Conservation (phyloP, 345 rosid genomes). For the Moricandia moricandioides region DNA sequence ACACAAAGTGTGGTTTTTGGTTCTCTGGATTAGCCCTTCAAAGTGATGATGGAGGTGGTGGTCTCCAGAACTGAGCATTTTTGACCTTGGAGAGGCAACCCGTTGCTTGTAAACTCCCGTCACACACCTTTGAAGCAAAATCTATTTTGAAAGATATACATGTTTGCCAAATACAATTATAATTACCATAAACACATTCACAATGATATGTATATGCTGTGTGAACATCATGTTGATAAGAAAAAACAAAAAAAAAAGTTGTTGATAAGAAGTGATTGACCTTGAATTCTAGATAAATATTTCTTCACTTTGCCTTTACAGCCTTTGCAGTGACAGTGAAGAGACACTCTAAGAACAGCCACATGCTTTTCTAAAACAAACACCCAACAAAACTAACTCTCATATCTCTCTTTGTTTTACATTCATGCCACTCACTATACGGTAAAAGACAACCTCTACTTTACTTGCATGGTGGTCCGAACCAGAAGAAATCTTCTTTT, state of each 20-base stretch:
- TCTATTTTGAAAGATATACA: constrained; percentile 78
- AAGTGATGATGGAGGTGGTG: constrained; percentile 17
- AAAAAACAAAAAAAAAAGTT: background rate
- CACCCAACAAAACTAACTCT: background rate
- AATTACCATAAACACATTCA: background rate
- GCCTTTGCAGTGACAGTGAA: constrained; percentile 60
- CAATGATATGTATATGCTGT: background rate
- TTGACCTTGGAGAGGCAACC: constrained; percentile 74
- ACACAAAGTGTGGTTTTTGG: background rate
- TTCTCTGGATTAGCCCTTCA: constrained; percentile 16
- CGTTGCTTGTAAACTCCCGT: constrained; percentile 42
- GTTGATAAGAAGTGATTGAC: constrained; percentile 31
- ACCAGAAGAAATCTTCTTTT: constrained; percentile 19
- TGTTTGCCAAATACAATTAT: background rate
- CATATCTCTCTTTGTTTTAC: too few relatives aligned
- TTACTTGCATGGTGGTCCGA: background rate
- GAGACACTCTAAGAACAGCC: constrained; percentile 61
- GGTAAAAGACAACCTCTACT: too few relatives aligned
- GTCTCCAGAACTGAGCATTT: constrained; percentile 71
- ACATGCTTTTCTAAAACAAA: constrained; percentile 42
- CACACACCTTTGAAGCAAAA: constrained; percentile 65
- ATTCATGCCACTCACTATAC: too few relatives aligned
- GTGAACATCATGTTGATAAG: background rate
- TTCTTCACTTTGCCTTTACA: constrained; percentile 85
- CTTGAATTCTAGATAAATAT: constrained; percentile 90